A percentile compares a stretch with the other conserved stretches of the same genome.
Evolutionary conservation across 2,329 filamentous ascomycete species (phyloP).

Genomic region (Tolypocladium ovalisporum): DNA sequence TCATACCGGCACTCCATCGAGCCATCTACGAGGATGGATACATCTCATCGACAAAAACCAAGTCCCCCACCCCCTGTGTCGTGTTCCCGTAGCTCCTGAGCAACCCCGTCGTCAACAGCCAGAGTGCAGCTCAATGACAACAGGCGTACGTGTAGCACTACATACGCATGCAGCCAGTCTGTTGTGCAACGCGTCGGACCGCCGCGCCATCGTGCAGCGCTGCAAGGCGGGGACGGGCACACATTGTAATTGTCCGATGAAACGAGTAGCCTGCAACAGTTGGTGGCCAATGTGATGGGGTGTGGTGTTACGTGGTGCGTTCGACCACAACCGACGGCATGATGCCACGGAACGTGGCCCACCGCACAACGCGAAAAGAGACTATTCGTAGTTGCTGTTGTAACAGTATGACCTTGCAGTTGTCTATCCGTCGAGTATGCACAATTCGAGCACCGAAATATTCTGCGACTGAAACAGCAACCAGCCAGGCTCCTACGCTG

Average conservation of each 20-base stretch:
- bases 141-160: not conserved
- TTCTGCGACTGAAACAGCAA: not conserved
- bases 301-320: not conserved
- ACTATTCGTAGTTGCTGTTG: not conserved
- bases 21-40: not conserved
- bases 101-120: not conserved
- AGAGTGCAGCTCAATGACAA: too few species aligned
- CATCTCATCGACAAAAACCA: not conserved
- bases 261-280: not conserved
- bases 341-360: not conserved
- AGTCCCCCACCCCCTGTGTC: not conserved
- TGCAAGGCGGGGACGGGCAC: not conserved
- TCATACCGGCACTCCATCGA: not conserved
- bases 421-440: too few species aligned
- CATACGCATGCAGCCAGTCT: not conserved
- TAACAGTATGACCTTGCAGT: too few species aligned
- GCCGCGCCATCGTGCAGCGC: not conserved
- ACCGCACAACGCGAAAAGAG: not conserved
- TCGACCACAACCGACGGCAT: not conserved
- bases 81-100: not conserved
- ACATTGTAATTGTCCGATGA: not conserved
- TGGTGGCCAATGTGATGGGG: not conserved
- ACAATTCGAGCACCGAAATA: not conserved
- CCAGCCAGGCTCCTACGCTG: conserved; percentile 3
- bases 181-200: not conserved